A percentile compares a stretch with the other conserved stretches of the same genome.
Conservation (phyloP, 2,329 filamentous ascomycete species). For the Dissoconium aciculare region DNA sequence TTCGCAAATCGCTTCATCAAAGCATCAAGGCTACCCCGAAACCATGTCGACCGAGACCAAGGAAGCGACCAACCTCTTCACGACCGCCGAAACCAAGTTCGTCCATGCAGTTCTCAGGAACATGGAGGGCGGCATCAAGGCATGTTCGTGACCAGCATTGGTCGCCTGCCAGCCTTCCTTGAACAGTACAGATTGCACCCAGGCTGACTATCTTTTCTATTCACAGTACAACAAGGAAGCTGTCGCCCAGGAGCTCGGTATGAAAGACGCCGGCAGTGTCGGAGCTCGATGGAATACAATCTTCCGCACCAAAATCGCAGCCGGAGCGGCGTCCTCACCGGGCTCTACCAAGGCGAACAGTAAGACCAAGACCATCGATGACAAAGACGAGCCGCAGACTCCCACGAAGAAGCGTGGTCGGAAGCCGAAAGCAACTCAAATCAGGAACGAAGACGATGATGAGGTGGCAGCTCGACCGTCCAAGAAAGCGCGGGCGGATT, state of each 20-base stretch:
- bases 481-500: neutral
- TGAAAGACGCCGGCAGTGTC: slow-evolving; percentile 1
- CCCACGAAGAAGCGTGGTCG: neutral
- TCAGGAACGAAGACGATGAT: too few species aligned
- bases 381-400: too few species aligned
- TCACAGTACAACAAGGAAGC: neutral
- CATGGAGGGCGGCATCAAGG: neutral
- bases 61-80: neutral
- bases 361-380: neutral
- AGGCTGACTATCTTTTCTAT: too few species aligned
- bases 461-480: neutral
- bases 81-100: neutral
- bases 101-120: neutral
- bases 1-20: too few species aligned
- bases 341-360: neutral
- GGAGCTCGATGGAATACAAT: neutral
- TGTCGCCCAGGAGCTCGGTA: slow-evolving; percentile 1
- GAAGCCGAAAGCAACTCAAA: neutral
- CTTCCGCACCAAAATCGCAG: neutral
- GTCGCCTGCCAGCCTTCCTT: too few species aligned
- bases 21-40: neutral
- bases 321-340: too few species aligned
- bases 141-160: too few species aligned
- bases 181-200: too few species aligned
- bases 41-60: neutral